phyloP scores from a whole-genome alignment of 306 rosid species.

The Quercus wislizeni region DNA sequence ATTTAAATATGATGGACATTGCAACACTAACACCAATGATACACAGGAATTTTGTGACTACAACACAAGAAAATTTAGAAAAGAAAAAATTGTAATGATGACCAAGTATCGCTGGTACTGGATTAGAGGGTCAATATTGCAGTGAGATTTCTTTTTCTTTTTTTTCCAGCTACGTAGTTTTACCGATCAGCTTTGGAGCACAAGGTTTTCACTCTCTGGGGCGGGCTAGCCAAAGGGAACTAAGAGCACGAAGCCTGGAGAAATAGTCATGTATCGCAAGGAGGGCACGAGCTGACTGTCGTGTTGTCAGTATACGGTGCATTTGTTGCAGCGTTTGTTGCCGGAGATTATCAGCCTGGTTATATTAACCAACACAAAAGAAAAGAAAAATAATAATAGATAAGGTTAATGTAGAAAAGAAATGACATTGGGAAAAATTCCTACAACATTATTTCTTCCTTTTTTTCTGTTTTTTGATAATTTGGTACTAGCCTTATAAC shows the following conservation, averaged over 20 bases:
- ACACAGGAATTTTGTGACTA: slow-evolving; percentile 14
- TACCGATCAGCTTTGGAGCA: not conserved
- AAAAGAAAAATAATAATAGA: not conserved
- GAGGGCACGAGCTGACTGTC: slow-evolving; percentile 95
- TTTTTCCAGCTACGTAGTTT: not conserved
- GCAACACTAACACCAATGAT: slow-evolving; percentile 20
- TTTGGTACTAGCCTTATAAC: no score
- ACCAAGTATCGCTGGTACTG: slow-evolving; percentile 20
- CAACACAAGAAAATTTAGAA: slow-evolving; percentile 23
- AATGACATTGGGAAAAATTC: not conserved
- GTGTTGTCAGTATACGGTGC: slow-evolving; percentile 92
- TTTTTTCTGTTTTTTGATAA: no score
- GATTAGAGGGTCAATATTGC: slow-evolving; percentile 13
- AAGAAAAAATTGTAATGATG: slow-evolving; percentile 17
- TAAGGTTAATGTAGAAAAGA: not conserved
- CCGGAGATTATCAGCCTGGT: slow-evolving; percentile 93
- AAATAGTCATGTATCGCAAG: slow-evolving; percentile 88
- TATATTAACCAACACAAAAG: slow-evolving; percentile 10
- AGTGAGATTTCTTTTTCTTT: not conserved
- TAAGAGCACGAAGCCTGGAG: slow-evolving; percentile 87
- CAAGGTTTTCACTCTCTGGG: slow-evolving; percentile 62
- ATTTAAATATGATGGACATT: slow-evolving; percentile 3
- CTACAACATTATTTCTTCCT: no score
- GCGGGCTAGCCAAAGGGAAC: slow-evolving; percentile 98
- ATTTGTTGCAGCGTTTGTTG: slow-evolving; percentile 96